Evolutionary conservation across 768 basidiomycete species (phyloP).

Genomic region (Lactarius evosmus): DNA sequence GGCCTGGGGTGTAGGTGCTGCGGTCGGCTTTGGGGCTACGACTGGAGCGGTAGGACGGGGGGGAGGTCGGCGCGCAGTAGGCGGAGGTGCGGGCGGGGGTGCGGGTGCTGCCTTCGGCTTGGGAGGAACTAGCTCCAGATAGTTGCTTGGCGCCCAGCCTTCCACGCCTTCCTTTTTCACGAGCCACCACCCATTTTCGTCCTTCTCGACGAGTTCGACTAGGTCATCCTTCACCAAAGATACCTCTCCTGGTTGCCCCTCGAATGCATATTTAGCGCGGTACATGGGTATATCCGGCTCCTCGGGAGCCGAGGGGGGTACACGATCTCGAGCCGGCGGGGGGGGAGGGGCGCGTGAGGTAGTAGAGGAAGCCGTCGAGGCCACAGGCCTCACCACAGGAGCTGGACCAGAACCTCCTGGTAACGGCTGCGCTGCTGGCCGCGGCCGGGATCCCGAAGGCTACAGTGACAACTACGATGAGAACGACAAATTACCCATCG

Average conservation of each 20-base stretch:
- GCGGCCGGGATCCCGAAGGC: slow-evolving; percentile 37
- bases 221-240: slow-evolving; percentile 84
- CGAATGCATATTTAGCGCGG: slow-evolving; percentile 88
- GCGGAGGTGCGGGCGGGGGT: slow-evolving; percentile 47
- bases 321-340: slow-evolving; percentile 43
- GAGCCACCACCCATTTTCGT: slow-evolving; percentile 98
- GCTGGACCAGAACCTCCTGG: slow-evolving; percentile 53
- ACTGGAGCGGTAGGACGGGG: slow-evolving; percentile 36
- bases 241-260: slow-evolving; percentile 92
- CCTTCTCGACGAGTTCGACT: slow-evolving; percentile 89
- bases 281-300: slow-evolving; percentile 73
- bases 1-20: slow-evolving; percentile 34
- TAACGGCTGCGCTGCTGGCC: slow-evolving; percentile 61
- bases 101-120: slow-evolving; percentile 67
- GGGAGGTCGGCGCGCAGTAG: slow-evolving; percentile 42
- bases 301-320: slow-evolving; percentile 49
- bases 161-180: slow-evolving; percentile 79
- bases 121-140: slow-evolving; percentile 76
- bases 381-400: slow-evolving; percentile 35
- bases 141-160: slow-evolving; percentile 96
- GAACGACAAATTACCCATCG: not conserved
- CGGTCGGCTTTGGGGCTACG: slow-evolving; percentile 15
- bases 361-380: slow-evolving; percentile 38
- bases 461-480: slow-evolving; percentile 15
- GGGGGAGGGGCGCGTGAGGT: slow-evolving; percentile 45